A percentile compares a stretch with the other conserved stretches of the same genome.
These are phyloP conservation scores for Gossypium schwendimanii DNA, from an alignment of 441 rosid species.

Conservation along the genomic window DNA sequence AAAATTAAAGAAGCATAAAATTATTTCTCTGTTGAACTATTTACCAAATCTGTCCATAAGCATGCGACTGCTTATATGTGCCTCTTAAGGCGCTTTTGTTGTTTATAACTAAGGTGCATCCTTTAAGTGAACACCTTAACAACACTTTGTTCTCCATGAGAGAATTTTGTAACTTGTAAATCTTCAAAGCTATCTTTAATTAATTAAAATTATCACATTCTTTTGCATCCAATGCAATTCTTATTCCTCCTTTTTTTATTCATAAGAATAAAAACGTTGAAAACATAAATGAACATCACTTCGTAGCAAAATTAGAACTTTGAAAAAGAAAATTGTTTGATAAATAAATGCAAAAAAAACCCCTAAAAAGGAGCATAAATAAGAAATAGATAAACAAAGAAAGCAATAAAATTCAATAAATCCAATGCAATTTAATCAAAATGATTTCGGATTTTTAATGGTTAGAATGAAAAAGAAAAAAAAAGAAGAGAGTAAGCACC, in stretches of 20 bases:
- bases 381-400: background rate
- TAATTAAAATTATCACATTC: background rate
- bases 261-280: background rate
- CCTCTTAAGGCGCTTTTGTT: background rate
- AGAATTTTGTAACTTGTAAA: background rate
- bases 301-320: background rate
- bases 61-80: background rate
- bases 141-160: background rate
- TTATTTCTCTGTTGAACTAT: background rate
- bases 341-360: background rate
- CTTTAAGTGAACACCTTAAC: background rate
- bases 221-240: background rate
- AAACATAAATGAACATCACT: background rate
- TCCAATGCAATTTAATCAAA: background rate
- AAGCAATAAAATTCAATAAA: background rate
- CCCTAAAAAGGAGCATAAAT: background rate
- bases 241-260: background rate
- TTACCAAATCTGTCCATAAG: background rate
- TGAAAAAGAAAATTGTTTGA: background rate
- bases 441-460: background rate
- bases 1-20: background rate
- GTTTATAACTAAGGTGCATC: background rate
- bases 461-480: background rate
- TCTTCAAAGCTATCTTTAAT: background rate
- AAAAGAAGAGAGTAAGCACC: slow-evolving; percentile 17